A percentile compares a stretch with the other conserved stretches of the same genome.
These are phyloP conservation scores for Zymoseptoria pseudotritici DNA, from an alignment of 2,329 filamentous ascomycete genomes.

Conservation along the genomic window DNA sequence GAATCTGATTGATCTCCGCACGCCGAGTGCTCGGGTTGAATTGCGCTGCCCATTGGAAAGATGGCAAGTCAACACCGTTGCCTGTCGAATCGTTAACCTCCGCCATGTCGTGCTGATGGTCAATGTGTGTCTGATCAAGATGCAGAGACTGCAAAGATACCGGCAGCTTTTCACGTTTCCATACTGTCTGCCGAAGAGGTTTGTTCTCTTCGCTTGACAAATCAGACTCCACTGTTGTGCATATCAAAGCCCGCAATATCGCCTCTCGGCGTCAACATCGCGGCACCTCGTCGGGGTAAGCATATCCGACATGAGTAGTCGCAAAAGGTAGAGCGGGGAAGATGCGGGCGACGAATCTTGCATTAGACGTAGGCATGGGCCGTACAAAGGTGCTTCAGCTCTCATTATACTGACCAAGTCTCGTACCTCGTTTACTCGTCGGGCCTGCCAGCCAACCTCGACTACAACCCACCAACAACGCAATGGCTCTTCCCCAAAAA, in stretches of 20 bases:
- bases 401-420: background rate
- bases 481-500: background rate
- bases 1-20: slow-evolving; percentile 11
- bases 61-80: slow-evolving; percentile 5
- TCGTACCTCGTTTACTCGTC: background rate
- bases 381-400: background rate
- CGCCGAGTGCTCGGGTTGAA: slow-evolving; percentile 10
- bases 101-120: background rate
- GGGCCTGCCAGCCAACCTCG: too few relatives aligned
- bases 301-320: background rate
- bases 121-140: background rate
- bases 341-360: background rate
- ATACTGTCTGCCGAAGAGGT: background rate
- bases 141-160: background rate
- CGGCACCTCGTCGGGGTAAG: background rate
- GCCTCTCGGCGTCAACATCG: background rate
- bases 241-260: background rate
- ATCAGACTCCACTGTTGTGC: background rate
- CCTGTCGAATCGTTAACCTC: background rate
- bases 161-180: background rate
- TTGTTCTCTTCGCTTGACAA: background rate
- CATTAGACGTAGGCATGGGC: background rate
- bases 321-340: background rate
- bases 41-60: slow-evolving; percentile 12
- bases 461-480: background rate